These are phyloP conservation scores for Starmerella davenportii DNA, from an alignment of 805 yeast genomes.

Conservation along the genomic window DNA sequence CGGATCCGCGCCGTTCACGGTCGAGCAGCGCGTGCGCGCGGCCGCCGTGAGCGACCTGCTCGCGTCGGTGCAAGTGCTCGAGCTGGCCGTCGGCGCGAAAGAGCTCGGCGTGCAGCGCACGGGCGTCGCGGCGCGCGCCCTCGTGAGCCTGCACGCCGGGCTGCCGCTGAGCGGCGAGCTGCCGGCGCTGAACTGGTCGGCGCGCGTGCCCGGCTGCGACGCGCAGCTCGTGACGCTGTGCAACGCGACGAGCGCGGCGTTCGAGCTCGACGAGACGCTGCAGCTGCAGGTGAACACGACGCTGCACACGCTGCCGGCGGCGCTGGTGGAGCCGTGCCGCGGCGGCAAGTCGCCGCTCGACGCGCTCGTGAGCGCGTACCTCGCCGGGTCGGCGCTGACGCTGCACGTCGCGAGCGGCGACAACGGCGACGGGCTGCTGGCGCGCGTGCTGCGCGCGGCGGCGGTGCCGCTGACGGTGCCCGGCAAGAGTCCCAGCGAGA, in stretches of 20 bases:
- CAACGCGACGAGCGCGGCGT: slow-evolving; percentile 11
- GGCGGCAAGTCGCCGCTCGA: slow-evolving; percentile 19
- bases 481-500: slow-evolving; percentile 17
- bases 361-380: slow-evolving; percentile 14
- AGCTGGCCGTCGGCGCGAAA: neutral
- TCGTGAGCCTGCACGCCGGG: too few species aligned
- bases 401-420: neutral
- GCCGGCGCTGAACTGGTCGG: slow-evolving; percentile 20
- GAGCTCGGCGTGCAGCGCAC: neutral
- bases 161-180: slow-evolving; percentile 13
- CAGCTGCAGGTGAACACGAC: slow-evolving; percentile 8
- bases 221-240: slow-evolving; percentile 7
- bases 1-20: slow-evolving; percentile 4
- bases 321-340: slow-evolving; percentile 15
- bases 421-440: slow-evolving; percentile 2
- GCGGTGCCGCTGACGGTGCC: slow-evolving; percentile 12
- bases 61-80: neutral
- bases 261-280: slow-evolving; percentile 3
- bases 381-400: slow-evolving; percentile 15
- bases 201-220: slow-evolving; percentile 20
- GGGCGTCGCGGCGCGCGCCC: neutral
- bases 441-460: slow-evolving; percentile 6
- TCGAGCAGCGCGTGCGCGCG: slow-evolving; percentile 1
- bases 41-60: neutral
- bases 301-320: slow-evolving; percentile 14